A percentile compares a stretch with the other conserved stretches of the same genome.
These are phyloP conservation scores for Pseudomassariella vexata DNA, from an alignment of 2,329 filamentous ascomycete genomes.

Conservation along the genomic window DNA sequence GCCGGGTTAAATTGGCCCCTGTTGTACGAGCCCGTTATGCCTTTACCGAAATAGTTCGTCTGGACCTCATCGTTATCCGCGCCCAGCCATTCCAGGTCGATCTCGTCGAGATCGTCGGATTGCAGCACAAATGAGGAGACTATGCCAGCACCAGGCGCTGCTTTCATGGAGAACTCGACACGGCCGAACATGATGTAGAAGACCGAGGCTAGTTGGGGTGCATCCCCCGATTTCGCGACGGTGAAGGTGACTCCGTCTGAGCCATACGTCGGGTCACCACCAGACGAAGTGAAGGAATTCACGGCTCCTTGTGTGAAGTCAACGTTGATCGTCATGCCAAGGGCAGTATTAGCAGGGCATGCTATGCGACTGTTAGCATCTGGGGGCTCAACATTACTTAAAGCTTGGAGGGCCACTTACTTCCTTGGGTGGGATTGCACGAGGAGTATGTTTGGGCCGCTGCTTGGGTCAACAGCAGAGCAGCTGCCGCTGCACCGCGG, in stretches of 20 bases:
- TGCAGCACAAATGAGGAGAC: constrained; percentile 89
- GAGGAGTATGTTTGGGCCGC: constrained; percentile 23
- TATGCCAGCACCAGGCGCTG: constrained; percentile 83
- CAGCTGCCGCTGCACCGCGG: constrained; percentile 14
- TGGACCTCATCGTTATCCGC: constrained; percentile 74
- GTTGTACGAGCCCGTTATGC: constrained; percentile 77
- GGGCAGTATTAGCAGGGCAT: constrained; percentile 72
- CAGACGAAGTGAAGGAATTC: constrained; percentile 67
- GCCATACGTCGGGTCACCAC: constrained; percentile 67
- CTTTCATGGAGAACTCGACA: constrained; percentile 78
- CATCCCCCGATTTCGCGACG: constrained; percentile 70
- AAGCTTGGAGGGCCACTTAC: constrained; percentile 14
- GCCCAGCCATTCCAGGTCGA: constrained; percentile 96
- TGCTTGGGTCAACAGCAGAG: constrained; percentile 13
- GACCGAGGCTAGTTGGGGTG: constrained; percentile 78
- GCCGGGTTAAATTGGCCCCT: constrained; percentile 75
- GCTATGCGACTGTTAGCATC: constrained; percentile 30
- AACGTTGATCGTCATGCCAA: constrained; percentile 76
- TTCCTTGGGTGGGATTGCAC: constrained; percentile 22
- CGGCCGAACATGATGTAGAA: constrained; percentile 99
- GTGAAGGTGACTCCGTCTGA: constrained; percentile 76
- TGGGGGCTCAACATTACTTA: not conserved
- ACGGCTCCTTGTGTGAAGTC: constrained; percentile 78
- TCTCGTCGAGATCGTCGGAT: constrained; percentile 90
- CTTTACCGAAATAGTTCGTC: constrained; percentile 96